A percentile compares a stretch with the other conserved stretches of the same genome.
Conservation (phyloP, 768 basidiomycete species). For the Mycena latifolia region DNA sequence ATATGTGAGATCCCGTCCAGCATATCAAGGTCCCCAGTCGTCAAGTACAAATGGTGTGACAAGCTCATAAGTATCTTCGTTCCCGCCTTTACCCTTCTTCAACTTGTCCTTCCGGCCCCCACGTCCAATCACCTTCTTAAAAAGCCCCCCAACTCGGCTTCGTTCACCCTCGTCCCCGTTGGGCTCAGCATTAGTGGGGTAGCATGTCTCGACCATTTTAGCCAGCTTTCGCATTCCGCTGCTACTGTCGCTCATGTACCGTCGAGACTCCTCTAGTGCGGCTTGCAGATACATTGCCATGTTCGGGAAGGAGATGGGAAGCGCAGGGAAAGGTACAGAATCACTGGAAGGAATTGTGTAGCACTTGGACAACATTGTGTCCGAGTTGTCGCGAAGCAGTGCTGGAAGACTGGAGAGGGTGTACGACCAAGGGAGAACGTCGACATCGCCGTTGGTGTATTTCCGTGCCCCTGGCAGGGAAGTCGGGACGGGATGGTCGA, state of each 20-base stretch:
- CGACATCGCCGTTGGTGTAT: conserved; percentile 71
- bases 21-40: conserved; percentile 64
- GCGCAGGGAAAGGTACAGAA: conserved; percentile 71
- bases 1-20: too few relatives aligned
- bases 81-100: conserved; percentile 61
- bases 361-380: conserved; percentile 73
- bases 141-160: conserved; percentile 62
- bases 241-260: conserved; percentile 68
- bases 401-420: conserved; percentile 68
- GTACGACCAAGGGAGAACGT: conserved; percentile 80
- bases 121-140: conserved; percentile 73
- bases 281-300: conserved; percentile 82
- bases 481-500: conserved; percentile 74
- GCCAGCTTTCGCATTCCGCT: conserved; percentile 75
- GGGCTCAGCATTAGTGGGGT: conserved; percentile 55
- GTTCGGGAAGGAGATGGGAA: conserved; percentile 83
- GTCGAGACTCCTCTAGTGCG: conserved; percentile 76
- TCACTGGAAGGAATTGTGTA: conserved; percentile 77
- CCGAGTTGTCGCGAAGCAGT: conserved; percentile 72
- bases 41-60: conserved; percentile 87
- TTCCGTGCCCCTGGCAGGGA: conserved; percentile 57
- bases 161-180: conserved; percentile 52
- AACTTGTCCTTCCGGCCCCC: conserved; percentile 52
- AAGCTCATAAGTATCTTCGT: conserved; percentile 85
- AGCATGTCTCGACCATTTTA: conserved; percentile 76